Evolutionary conservation across 2,329 filamentous ascomycete species (phyloP).

Genomic region (Alternaria metachromatica): DNA sequence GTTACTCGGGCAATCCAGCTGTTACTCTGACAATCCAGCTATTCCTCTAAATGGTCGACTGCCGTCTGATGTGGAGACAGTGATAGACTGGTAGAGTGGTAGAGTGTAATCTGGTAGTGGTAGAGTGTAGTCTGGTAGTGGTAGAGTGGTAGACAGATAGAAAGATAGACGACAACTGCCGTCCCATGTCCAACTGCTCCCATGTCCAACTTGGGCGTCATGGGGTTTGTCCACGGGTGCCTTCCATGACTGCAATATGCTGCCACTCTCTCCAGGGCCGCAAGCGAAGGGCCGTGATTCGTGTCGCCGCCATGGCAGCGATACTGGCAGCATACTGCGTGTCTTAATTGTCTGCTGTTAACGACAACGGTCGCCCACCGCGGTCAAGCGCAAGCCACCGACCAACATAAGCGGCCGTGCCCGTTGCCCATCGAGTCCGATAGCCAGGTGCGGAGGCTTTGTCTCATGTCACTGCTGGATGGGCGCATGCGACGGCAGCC

Average conservation of each 20-base stretch:
- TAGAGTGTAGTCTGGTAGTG: neutral
- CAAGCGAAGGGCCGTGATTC: constrained; percentile 1
- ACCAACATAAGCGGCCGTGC: constrained; percentile 25
- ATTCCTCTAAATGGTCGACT: neutral
- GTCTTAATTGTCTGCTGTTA: constrained; percentile 11
- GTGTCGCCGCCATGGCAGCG: neutral
- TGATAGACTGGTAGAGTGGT: neutral
- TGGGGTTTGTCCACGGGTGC: neutral
- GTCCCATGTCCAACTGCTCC: neutral
- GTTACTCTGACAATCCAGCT: neutral
- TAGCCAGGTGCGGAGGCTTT: constrained; percentile 28
- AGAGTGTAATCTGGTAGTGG: neutral
- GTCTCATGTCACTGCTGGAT: constrained; percentile 32
- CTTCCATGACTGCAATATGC: neutral
- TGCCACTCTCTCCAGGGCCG: neutral
- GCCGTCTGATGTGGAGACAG: neutral
- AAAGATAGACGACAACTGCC: neutral
- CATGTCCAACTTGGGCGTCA: neutral
- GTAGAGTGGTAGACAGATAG: neutral
- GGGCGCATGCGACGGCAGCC: constrained; percentile 34
- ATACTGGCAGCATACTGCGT: constrained; percentile 2
- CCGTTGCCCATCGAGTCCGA: constrained; percentile 27
- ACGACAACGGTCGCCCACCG: constrained; percentile 2
- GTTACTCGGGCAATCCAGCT: constrained; percentile 2
- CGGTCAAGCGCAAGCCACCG: constrained; percentile 27